These are phyloP conservation scores for Agaricus subrufescens DNA, from an alignment of 768 basidiomycete species.

Conservation along the genomic window DNA sequence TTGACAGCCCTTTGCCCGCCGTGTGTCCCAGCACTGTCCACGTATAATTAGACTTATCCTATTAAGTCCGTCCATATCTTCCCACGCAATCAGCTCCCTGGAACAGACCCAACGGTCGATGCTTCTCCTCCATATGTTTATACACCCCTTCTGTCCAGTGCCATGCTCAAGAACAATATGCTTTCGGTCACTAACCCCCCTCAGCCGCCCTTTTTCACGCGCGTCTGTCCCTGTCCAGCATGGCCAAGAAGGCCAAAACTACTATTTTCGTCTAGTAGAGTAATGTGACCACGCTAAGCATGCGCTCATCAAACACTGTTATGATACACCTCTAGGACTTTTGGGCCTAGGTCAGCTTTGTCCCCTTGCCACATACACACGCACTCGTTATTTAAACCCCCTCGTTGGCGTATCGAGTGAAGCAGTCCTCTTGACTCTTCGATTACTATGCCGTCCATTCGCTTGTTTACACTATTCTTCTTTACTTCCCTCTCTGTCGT, in stretches of 20 bases:
- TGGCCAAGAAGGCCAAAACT: background rate
- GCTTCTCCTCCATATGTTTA: too few species aligned
- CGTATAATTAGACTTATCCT: too few species aligned
- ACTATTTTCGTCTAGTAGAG: background rate
- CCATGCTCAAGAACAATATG: too few species aligned
- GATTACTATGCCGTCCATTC: conserved; percentile 19
- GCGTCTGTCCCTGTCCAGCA: background rate
- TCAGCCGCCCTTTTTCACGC: too few species aligned
- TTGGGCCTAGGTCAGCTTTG: conserved; percentile 3
- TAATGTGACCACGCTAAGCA: conserved; percentile 6
- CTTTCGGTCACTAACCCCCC: too few species aligned
- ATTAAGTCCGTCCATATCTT: too few species aligned
- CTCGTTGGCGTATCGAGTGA: conserved; percentile 2
- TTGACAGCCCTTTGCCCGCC: too few species aligned
- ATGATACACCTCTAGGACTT: background rate
- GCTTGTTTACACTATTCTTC: conserved; percentile 16
- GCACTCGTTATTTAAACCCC: background rate
- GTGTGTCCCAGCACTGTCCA: too few species aligned
- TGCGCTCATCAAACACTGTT: background rate
- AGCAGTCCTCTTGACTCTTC: background rate
- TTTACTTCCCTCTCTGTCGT: conserved; percentile 12
- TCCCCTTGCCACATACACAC: background rate
- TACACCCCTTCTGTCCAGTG: too few species aligned
- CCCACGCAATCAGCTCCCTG: too few species aligned
- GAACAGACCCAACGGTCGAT: too few species aligned